These are phyloP conservation scores for Aspergillus hiratsukae DNA, from an alignment of 2,329 filamentous ascomycete species.

Conservation along the genomic window DNA sequence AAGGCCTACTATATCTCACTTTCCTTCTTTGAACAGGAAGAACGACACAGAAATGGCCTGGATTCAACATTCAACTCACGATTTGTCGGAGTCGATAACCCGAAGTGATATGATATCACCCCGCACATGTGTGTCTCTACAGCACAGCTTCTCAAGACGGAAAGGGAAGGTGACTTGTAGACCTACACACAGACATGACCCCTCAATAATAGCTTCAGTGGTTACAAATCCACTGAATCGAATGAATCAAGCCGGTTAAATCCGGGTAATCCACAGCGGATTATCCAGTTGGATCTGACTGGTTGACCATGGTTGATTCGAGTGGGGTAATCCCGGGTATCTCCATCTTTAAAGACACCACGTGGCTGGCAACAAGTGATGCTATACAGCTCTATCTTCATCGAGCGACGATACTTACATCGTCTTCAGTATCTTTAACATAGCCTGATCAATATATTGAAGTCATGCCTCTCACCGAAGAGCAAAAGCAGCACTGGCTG, in stretches of 20 bases:
- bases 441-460: not conserved
- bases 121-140: not conserved
- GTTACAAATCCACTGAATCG: not conserved
- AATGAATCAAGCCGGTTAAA: not conserved
- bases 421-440: not conserved
- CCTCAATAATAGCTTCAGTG: not conserved
- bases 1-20: too few relatives aligned
- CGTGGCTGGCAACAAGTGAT: not conserved
- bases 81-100: too few relatives aligned
- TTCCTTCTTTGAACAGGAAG: too few relatives aligned
- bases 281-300: not conserved
- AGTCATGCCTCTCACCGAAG: slow-evolving; percentile 33
- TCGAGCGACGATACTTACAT: not conserved
- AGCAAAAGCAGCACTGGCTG: slow-evolving; percentile 52
- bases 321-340: not conserved
- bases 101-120: too few relatives aligned
- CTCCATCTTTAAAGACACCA: not conserved
- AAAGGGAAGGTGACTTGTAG: not conserved
- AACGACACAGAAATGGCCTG: too few relatives aligned
- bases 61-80: too few relatives aligned
- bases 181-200: not conserved
- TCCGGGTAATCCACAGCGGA: not conserved
- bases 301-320: not conserved
- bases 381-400: not conserved
- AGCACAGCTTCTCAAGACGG: not conserved